Evolutionary conservation across 2,329 filamentous ascomycete species (phyloP), one percentile per base, ranked within the genome.

Genomic region (Endocalyx cinctus): DNA sequence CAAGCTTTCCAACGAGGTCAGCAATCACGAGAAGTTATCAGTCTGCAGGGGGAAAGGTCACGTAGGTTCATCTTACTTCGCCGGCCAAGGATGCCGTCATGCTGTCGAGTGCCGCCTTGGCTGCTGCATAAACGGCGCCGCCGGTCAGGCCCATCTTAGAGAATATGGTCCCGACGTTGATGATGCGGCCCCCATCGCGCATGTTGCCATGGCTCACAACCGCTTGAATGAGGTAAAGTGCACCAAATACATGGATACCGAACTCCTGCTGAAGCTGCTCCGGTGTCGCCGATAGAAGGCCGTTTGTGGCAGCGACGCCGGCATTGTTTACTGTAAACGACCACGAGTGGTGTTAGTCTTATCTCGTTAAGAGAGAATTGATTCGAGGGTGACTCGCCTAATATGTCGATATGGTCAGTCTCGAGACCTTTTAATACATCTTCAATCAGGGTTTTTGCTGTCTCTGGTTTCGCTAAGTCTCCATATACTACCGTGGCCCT

Each of bases 271-370:
- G 34, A 1, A 61, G 26, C 19, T 55, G 41, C 6, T 54, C 51
- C 5, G 44, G 33, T 0, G 47, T 50, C 33, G 4, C 57, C 45
- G 10, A 46, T 31, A 4, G 50, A 46, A 2, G 46, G 31, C 5
- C 45, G n/a, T n/a, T 27, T 6, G 43, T 33, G 13, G 38, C 37
- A 5, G 35, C 50, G 4, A 38, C 34, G 2, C 51, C 59, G 2
- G 63, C 62, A 25, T 66, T 66, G 39, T 66, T 66, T 12, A 66
- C 61, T 58, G 38, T 7, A 32, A 26, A 16, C 14, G 17, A 37
- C 22, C 17, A n/a, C n/a, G n/a, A n/a, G n/a, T n/a, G n/a, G n/a
- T n/a, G n/a, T n/a, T n/a, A n/a, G n/a, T n/a, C n/a, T n/a, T n/a
- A n/a, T n/a, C n/a, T n/a, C n/a, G n/a, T n/a, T n/a, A n/a, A n/a